phyloP scores from a whole-genome alignment of 257 asterid species.

The Rehmannia glutinosa region DNA sequence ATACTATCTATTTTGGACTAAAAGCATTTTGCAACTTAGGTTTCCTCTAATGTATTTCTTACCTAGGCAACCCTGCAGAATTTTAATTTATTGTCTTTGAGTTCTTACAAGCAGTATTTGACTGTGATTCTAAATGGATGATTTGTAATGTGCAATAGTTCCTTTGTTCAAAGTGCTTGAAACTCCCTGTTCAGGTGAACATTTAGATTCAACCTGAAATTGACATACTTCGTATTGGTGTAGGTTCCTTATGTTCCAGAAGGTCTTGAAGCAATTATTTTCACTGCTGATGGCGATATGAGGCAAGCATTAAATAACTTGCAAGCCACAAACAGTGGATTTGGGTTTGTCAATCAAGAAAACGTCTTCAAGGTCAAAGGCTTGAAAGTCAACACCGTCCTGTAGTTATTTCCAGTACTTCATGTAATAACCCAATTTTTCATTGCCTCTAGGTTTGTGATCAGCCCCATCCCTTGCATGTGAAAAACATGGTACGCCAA shows the following conservation, averaged over 20 bases:
- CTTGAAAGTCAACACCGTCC: not conserved
- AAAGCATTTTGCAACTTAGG: not conserved
- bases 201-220: not conserved
- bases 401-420: not conserved
- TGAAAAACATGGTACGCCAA: slow-evolving; percentile 85
- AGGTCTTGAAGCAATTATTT: slow-evolving; percentile 96
- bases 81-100: not conserved
- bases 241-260: slow-evolving; percentile 95
- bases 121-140: not conserved
- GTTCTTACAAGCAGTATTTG: not conserved
- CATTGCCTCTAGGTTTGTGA: slow-evolving; percentile 69
- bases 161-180: not conserved
- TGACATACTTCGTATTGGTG: slow-evolving; percentile 4
- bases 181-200: not conserved
- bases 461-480: slow-evolving; percentile 98
- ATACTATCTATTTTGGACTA: not conserved
- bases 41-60: not conserved
- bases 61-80: not conserved
- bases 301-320: slow-evolving; percentile 95
- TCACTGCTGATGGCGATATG: slow-evolving; percentile 99
- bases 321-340: slow-evolving; percentile 96
- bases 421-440: not conserved
- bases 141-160: not conserved
- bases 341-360: slow-evolving; percentile 93
- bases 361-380: slow-evolving; percentile 87